Percentiles rank a stretch among this genome's conserved stretches.
These are phyloP conservation scores for Ustilago lituana DNA, from an alignment of 1,284 basidiomycete genomes.

Conservation along the genomic window DNA sequence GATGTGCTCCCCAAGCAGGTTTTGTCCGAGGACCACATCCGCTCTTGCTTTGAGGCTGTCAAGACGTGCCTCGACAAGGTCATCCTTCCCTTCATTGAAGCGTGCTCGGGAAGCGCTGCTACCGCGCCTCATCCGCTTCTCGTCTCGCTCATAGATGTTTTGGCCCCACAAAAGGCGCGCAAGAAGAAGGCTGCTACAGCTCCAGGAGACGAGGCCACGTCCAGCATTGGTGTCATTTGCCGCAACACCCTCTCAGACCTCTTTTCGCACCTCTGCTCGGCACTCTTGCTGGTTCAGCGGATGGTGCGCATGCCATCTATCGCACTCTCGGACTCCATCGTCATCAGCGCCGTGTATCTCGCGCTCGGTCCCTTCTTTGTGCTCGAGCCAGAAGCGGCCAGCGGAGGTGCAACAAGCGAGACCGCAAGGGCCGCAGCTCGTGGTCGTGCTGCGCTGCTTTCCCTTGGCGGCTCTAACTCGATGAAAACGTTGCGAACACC, in stretches of 20 bases:
- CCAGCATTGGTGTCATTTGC: conserved; percentile 39
- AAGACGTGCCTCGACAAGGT: conserved; percentile 82
- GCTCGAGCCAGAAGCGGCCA: conserved; percentile 72
- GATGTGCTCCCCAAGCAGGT: conserved; percentile 81
- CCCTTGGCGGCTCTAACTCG: conserved; percentile 59
- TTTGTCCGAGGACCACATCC: conserved; percentile 88
- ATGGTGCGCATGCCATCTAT: conserved; percentile 70
- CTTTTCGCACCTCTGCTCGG: conserved; percentile 50
- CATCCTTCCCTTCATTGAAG: conserved; percentile 88
- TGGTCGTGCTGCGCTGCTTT: conserved; percentile 39
- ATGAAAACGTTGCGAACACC: conserved; percentile 84
- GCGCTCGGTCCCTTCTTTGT: conserved; percentile 90
- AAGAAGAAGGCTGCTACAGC: conserved; percentile 34
- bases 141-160: conserved; percentile 65
- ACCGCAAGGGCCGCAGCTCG: conserved; percentile 31
- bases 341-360: conserved; percentile 90
- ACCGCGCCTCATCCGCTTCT: conserved; percentile 33
- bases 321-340: conserved; percentile 66
- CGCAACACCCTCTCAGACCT: conserved; percentile 45
- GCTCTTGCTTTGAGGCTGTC: conserved; percentile 77
- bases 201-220: conserved; percentile 15
- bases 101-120: conserved; percentile 62
- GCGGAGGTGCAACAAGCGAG: conserved; percentile 32
- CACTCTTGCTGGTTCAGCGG: conserved; percentile 67
- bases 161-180: conserved; percentile 43